Evolutionary conservation across 116 monocot species (phyloP).

Genomic region (Phalaenopsis hybrid): DNA sequence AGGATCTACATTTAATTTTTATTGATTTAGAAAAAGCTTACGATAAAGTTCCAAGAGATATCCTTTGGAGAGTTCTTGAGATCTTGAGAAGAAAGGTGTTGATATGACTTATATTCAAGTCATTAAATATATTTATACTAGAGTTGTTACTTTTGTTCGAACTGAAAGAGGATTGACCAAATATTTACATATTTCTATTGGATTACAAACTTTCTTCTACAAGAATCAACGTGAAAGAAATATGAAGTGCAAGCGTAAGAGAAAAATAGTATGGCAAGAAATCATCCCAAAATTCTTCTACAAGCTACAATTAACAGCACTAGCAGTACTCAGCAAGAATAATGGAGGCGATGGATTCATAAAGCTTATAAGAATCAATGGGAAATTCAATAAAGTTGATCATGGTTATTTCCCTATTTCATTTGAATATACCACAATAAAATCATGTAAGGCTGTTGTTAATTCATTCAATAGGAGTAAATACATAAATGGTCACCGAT

Average conservation of each 20-base stretch:
- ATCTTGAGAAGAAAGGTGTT: too few relatives aligned
- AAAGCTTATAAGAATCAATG: background rate
- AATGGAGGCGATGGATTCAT: background rate
- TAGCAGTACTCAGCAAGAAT: background rate
- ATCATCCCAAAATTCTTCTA: background rate
- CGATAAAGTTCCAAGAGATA: too few relatives aligned
- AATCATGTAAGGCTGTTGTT: background rate
- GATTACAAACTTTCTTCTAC: too few relatives aligned
- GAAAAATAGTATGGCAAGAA: background rate
- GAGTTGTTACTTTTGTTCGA: too few relatives aligned
- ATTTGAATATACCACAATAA: background rate
- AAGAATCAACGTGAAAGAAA: background rate
- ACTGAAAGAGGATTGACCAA: too few relatives aligned
- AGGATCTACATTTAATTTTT: too few relatives aligned
- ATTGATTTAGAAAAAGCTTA: too few relatives aligned
- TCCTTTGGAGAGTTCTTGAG: too few relatives aligned
- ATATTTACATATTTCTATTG: too few relatives aligned
- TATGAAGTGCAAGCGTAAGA: background rate
- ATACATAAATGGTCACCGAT: background rate
- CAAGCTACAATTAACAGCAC: background rate
- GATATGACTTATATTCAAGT: too few relatives aligned
- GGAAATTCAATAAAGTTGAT: background rate
- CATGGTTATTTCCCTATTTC: background rate
- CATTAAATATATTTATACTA: too few relatives aligned
- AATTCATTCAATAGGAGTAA: background rate